phyloP scores from a whole-genome alignment of 2,329 filamentous ascomycete genomes.

The Biscogniauxia sp. region DNA sequence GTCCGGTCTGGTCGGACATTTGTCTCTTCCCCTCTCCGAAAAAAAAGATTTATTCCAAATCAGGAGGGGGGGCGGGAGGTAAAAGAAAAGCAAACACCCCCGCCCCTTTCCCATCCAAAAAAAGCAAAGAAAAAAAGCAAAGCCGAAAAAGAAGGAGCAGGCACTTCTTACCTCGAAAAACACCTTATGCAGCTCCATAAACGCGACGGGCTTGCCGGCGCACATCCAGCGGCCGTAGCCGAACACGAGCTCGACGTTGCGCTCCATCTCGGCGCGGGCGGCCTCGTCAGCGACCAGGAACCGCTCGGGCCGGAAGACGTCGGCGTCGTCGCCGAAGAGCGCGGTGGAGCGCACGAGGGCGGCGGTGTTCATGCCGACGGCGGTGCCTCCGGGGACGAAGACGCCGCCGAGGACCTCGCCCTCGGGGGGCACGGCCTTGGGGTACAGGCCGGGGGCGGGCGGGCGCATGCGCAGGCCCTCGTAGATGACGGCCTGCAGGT shows the following conservation, averaged over 20 bases:
- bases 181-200: slow-evolving; percentile 43
- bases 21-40: too few species aligned
- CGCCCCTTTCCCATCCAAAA: too few species aligned
- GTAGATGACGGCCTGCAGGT: slow-evolving; percentile 36
- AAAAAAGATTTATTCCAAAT: too few species aligned
- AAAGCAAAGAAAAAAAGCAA: background rate
- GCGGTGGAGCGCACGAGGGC: slow-evolving; percentile 32
- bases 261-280: slow-evolving; percentile 32
- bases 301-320: slow-evolving; percentile 43
- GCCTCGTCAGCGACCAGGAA: slow-evolving; percentile 38
- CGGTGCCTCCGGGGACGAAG: slow-evolving; percentile 37
- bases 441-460: slow-evolving; percentile 30
- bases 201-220: slow-evolving; percentile 41
- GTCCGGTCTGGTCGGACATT: background rate
- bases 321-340: slow-evolving; percentile 36
- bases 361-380: slow-evolving; percentile 36
- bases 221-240: slow-evolving; percentile 39
- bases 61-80: too few species aligned
- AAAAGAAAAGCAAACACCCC: background rate
- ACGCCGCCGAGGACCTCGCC: slow-evolving; percentile 30
- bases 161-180: slow-evolving; percentile 43
- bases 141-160: background rate
- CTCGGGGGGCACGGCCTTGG: slow-evolving; percentile 25
- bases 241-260: slow-evolving; percentile 38
- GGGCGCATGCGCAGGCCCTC: slow-evolving; percentile 39